Evolutionary conservation across 1,284 basidiomycete species (phyloP).

Genomic region (Leccinum fallax): DNA sequence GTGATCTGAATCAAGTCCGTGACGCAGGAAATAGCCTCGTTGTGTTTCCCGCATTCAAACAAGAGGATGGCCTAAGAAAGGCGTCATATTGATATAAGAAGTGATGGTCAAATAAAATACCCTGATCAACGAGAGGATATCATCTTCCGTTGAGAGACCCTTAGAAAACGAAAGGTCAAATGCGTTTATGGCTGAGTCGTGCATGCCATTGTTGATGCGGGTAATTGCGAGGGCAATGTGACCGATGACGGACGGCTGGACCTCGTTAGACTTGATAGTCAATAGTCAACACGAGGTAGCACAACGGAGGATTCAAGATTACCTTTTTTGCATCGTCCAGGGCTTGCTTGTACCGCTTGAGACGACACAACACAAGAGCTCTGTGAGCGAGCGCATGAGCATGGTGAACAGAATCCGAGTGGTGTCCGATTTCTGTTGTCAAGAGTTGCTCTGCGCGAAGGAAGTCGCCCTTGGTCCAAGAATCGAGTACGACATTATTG

Average conservation of each 20-base stretch:
- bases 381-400: not conserved
- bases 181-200: not conserved
- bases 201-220: not conserved
- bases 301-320: not conserved
- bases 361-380: not conserved
- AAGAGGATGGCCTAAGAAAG: not conserved
- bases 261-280: not conserved
- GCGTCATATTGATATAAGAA: not conserved
- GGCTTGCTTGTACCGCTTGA: not conserved
- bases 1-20: not conserved
- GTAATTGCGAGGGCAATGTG: constrained; percentile 6
- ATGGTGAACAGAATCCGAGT: not conserved
- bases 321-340: constrained; percentile 4
- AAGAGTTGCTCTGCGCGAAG: not conserved
- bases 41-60: constrained; percentile 2
- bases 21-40: not conserved
- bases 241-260: not conserved
- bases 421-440: not conserved
- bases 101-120: not conserved
- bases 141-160: not conserved
- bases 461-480: constrained; percentile 1
- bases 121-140: constrained; percentile 1
- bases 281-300: not conserved
- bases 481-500: not conserved
- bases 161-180: constrained; percentile 6